A percentile compares a stretch with the other conserved stretches of the same genome.
Conservation (phyloP, 2,329 filamentous ascomycete genomes). For the Fusarium sororula region DNA sequence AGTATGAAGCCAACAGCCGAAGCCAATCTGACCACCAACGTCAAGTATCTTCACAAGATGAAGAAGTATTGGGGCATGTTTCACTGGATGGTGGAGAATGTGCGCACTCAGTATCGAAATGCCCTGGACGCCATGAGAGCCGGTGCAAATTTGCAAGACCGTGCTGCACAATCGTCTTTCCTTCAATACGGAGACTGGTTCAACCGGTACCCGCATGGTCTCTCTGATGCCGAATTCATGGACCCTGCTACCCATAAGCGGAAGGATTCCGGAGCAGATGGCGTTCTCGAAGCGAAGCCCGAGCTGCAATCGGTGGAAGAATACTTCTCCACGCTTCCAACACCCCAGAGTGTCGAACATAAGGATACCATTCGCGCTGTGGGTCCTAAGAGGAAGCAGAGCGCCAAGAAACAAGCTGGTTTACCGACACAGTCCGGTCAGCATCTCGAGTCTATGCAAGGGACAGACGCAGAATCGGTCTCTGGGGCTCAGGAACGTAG, state of each 20-base stretch:
- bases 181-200: conserved; percentile 99
- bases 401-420: conserved; percentile 48
- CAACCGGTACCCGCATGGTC: conserved; percentile 90
- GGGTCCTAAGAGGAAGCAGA: conserved; percentile 49
- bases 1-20: conserved; percentile 81
- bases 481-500: conserved; percentile 45
- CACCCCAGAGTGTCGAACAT: conserved; percentile 59
- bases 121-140: conserved; percentile 83
- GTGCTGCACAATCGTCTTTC: conserved; percentile 67
- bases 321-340: conserved; percentile 84
- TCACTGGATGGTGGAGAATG: conserved; percentile 92
- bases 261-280: conserved; percentile 85
- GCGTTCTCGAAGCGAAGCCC: conserved; percentile 85
- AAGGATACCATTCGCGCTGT: conserved; percentile 37
- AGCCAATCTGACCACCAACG: conserved; percentile 84
- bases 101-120: conserved; percentile 86
- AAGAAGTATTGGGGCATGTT: conserved; percentile 99
- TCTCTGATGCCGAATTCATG: conserved; percentile 84
- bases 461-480: conserved; percentile 22
- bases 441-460: conserved; percentile 36
- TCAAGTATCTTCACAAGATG: conserved; percentile 92
- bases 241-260: conserved; percentile 74
- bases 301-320: conserved; percentile 95
- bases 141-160: conserved; percentile 63
- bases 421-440: conserved; percentile 19